Conservation (phyloP, 2,329 filamentous ascomycete species). For the Calonectria multiphialidica region DNA sequence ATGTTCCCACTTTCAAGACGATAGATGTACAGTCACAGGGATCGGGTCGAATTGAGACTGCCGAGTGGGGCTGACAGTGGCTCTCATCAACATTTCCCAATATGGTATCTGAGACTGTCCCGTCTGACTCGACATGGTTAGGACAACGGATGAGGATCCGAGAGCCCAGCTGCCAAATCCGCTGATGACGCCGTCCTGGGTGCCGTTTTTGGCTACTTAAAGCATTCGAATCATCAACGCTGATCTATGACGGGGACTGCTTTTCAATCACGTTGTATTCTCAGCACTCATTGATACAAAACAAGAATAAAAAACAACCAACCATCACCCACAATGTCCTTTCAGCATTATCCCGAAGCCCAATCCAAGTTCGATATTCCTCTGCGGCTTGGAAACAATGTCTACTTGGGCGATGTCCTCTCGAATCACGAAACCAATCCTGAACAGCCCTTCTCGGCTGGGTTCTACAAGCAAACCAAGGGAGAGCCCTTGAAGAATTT, state of each 20-base stretch:
- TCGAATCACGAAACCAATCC: not conserved
- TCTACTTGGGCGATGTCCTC: not conserved
- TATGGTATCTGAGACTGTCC: not conserved
- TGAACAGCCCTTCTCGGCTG: not conserved
- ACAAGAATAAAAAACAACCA: not conserved
- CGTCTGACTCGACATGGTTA: not conserved
- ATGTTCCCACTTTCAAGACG: no score
- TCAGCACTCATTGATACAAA: no score
- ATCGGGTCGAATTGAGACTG: no score
- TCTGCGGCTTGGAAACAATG: not conserved
- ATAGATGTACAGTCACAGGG: no score
- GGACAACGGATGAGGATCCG: not conserved
- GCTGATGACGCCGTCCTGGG: not conserved
- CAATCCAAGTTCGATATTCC: not conserved
- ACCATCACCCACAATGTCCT: not conserved
- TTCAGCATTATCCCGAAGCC: not conserved
- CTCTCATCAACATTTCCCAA: not conserved
- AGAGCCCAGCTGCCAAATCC: not conserved
- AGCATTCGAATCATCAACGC: no score
- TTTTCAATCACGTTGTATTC: not conserved
- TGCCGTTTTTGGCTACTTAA: no score
- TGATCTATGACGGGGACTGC: not conserved
- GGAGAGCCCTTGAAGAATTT: not conserved
- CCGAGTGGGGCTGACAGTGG: not conserved
- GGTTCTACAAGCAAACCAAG: not conserved